These are phyloP conservation scores for Aspergillus ruber DNA, from an alignment of 2,329 filamentous ascomycete genomes.

Conservation along the genomic window DNA sequence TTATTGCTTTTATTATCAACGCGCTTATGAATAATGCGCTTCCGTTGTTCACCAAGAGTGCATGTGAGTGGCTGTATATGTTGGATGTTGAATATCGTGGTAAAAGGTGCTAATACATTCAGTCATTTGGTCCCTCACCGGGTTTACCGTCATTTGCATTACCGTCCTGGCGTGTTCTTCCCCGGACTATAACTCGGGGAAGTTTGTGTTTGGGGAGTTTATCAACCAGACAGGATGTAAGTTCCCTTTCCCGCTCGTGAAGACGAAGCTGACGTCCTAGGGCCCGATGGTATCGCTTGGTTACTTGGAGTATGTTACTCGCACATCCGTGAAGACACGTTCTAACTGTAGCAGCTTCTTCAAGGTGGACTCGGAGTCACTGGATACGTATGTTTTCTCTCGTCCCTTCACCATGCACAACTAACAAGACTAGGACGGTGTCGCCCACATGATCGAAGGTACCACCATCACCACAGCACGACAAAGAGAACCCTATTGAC, in stretches of 20 bases:
- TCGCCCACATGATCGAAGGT: conserved; percentile 43
- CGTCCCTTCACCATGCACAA: background rate
- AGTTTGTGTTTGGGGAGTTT: conserved; percentile 56
- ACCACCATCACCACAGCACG: background rate
- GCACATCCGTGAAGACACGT: background rate
- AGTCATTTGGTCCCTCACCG: conserved; percentile 62
- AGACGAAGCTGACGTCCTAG: conserved; percentile 15
- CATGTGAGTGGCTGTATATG: conserved; percentile 35
- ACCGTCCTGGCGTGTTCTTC: conserved; percentile 61
- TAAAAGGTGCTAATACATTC: conserved; percentile 1
- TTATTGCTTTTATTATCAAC: conserved; percentile 58
- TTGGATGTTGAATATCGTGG: background rate
- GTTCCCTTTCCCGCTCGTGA: conserved; percentile 1
- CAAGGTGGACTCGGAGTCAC: conserved; percentile 50
- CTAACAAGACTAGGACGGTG: conserved; percentile 26
- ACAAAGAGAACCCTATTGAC: conserved; percentile 5
- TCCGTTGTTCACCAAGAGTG: conserved; percentile 60
- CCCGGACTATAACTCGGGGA: conserved; percentile 57
- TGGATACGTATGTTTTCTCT: conserved; percentile 40
- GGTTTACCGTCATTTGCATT: conserved; percentile 64
- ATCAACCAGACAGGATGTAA: conserved; percentile 60
- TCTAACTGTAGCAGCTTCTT: conserved; percentile 29
- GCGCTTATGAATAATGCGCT: conserved; percentile 57
- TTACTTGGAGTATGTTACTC: conserved; percentile 33
- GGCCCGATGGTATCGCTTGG: conserved; percentile 57